Evolutionary conservation across 202 grass and related monocot genomes (phyloP).

Genomic region (Musa balbisiana): DNA sequence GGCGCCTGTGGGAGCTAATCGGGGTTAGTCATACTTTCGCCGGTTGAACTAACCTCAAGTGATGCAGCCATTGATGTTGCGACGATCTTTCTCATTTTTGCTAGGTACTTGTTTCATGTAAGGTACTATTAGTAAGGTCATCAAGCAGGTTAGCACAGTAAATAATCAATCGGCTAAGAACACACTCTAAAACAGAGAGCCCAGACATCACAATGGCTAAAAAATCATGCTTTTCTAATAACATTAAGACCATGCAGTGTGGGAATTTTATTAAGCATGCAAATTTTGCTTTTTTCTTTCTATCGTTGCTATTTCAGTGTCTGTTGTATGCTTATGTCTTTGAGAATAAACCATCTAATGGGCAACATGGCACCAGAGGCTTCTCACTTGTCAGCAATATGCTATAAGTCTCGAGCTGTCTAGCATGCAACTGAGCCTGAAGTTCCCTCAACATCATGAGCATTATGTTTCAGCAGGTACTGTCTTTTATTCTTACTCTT

Average conservation of each 20-base stretch:
- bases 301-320: no score
- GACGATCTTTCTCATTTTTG: background rate
- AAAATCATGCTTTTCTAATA: background rate
- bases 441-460: conserved; percentile 36
- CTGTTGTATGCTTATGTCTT: background rate
- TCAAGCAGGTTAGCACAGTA: no score
- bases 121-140: no score
- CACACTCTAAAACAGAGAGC: no score
- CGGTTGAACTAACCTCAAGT: background rate
- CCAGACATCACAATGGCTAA: background rate
- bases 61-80: background rate
- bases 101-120: no score
- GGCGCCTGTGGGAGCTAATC: no score
- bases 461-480: conserved; percentile 56
- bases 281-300: no score
- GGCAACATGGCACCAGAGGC: conserved; percentile 46
- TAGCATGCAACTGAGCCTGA: conserved; percentile 32
- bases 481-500: no score
- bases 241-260: background rate
- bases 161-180: no score
- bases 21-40: no score
- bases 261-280: background rate
- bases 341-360: background rate
- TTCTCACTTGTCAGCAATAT: conserved; percentile 69
- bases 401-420: conserved; percentile 36